phyloP scores from a whole-genome alignment of 2,329 filamentous ascomycete genomes.

The Fusarium concolor region DNA sequence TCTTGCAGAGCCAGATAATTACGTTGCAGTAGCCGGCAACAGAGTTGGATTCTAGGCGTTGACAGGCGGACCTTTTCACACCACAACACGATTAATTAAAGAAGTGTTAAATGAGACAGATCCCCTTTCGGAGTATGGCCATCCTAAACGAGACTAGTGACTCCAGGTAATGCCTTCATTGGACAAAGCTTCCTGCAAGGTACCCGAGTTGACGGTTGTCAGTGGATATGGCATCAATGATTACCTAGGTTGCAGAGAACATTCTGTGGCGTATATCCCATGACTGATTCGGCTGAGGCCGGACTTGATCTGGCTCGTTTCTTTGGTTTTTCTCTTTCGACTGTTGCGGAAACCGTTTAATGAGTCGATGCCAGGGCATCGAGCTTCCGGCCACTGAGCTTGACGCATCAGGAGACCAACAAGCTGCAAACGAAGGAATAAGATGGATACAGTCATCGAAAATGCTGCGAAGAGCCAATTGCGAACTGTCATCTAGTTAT shows the following conservation, averaged over 20 bases:
- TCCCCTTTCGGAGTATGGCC: constrained; percentile 40
- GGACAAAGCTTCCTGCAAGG: constrained; percentile 39
- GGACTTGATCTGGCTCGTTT: constrained; percentile 23
- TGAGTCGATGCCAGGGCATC: not conserved
- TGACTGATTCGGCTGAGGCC: constrained; percentile 29
- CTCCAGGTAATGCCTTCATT: constrained; percentile 15
- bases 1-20: constrained; percentile 30
- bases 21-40: constrained; percentile 5
- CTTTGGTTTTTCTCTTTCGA: constrained; percentile 18
- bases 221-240: constrained; percentile 18
- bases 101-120: constrained; percentile 44
- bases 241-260: constrained; percentile 4
- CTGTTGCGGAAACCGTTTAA: constrained; percentile 29
- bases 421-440: constrained; percentile 9
- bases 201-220: constrained; percentile 37
- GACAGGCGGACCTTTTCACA: constrained; percentile 38
- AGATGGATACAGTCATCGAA: constrained; percentile 16
- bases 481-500: constrained; percentile 1
- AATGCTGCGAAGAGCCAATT: constrained; percentile 20
- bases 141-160: constrained; percentile 31
- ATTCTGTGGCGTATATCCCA: constrained; percentile 34
- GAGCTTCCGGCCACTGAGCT: constrained; percentile 17
- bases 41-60: constrained; percentile 23
- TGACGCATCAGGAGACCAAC: constrained; percentile 9
- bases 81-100: constrained; percentile 31